These are phyloP conservation scores for Combretum micranthum DNA, from an alignment of 345 rosid genomes.

Conservation along the genomic window DNA sequence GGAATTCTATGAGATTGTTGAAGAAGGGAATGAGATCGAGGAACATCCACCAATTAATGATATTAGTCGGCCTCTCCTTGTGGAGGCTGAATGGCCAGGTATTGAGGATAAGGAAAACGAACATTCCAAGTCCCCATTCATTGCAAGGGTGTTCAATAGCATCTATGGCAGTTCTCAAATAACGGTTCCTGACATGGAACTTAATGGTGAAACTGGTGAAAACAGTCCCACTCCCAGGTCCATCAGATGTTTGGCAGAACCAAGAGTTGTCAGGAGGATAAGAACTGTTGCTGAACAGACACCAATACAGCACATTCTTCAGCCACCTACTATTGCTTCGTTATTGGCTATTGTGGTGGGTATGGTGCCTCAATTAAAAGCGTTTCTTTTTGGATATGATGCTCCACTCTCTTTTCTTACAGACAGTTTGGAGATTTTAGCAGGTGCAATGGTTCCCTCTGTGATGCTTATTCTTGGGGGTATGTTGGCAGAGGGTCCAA, in stretches of 20 bases:
- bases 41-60: constrained; percentile 26
- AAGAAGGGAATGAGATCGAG: constrained; percentile 52
- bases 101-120: constrained; percentile 90
- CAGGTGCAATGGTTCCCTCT: constrained; percentile 86
- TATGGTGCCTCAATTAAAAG: constrained; percentile 64
- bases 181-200: constrained; percentile 51
- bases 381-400: constrained; percentile 59
- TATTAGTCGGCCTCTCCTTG: constrained; percentile 62
- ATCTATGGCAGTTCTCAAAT: constrained; percentile 39
- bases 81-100: constrained; percentile 97
- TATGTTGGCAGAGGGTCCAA: constrained; percentile 92
- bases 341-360: constrained; percentile 74
- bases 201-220: constrained; percentile 22
- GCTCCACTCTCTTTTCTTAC: constrained; percentile 79
- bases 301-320: constrained; percentile 82
- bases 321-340: constrained; percentile 91
- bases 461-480: constrained; percentile 99
- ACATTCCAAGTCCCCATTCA: constrained; percentile 73
- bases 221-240: constrained; percentile 71
- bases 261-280: constrained; percentile 79
- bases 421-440: constrained; percentile 81
- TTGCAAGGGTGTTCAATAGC: constrained; percentile 62
- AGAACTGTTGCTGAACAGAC: constrained; percentile 86
- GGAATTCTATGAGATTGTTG: constrained; percentile 76
- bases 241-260: constrained; percentile 72